phyloP scores from a whole-genome alignment of 2,329 filamentous ascomycete genomes.

The Zopfia rhizophila region DNA sequence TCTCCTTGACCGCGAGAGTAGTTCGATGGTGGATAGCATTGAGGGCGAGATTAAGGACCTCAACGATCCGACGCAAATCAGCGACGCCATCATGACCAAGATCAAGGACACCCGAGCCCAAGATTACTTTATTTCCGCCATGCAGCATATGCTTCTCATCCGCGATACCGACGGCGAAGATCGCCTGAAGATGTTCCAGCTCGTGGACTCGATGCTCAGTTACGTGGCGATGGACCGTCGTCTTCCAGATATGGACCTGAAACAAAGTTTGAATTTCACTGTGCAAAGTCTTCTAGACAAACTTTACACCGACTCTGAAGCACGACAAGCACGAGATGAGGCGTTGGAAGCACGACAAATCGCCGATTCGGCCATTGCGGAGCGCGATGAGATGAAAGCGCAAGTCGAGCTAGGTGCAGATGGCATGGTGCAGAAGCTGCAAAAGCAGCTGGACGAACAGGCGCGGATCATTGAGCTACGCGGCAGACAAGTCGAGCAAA shows the following conservation, averaged over 20 bases:
- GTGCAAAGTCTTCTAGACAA: slow-evolving; percentile 96
- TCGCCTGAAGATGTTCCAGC: slow-evolving; percentile 92
- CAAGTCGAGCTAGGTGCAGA: slow-evolving; percentile 92
- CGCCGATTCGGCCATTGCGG: slow-evolving; percentile 93
- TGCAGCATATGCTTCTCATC: slow-evolving; percentile 94
- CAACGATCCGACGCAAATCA: slow-evolving; percentile 91
- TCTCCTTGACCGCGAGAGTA: slow-evolving; percentile 89
- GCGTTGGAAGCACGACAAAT: slow-evolving; percentile 90
- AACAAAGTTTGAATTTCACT: slow-evolving; percentile 96
- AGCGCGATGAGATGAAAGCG: slow-evolving; percentile 92
- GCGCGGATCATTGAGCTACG: slow-evolving; percentile 90
- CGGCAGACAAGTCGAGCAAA: slow-evolving; percentile 81
- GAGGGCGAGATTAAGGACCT: slow-evolving; percentile 91
- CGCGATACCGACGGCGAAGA: slow-evolving; percentile 93
- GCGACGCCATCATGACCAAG: slow-evolving; percentile 88
- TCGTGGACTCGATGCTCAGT: slow-evolving; percentile 98
- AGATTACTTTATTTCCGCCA: slow-evolving; percentile 94
- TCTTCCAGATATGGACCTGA: slow-evolving; percentile 95
- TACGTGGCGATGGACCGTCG: slow-evolving; percentile 98
- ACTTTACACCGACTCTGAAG: slow-evolving; percentile 95
- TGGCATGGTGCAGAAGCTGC: slow-evolving; percentile 89
- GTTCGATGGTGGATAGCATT: slow-evolving; percentile 86
- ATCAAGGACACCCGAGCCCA: slow-evolving; percentile 85
- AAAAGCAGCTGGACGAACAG: slow-evolving; percentile 95
- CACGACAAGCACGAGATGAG: slow-evolving; percentile 90